Percentiles rank a stretch among this genome's conserved stretches.
These are phyloP conservation scores for Peronospora destructor DNA, from an alignment of 352 stramenopile species.

Conservation along the genomic window DNA sequence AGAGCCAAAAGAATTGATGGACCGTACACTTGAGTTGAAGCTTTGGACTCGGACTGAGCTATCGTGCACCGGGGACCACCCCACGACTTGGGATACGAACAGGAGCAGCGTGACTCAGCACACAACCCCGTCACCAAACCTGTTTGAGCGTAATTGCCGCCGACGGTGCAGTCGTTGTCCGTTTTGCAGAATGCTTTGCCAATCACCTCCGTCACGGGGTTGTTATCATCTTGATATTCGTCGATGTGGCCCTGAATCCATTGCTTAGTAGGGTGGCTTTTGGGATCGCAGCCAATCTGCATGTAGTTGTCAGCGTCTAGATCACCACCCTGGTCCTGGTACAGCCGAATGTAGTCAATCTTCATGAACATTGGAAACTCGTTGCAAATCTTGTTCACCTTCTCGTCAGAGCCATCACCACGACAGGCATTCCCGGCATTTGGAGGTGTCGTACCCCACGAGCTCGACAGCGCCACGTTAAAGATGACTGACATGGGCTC, in stretches of 20 bases:
- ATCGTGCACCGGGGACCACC: constrained; percentile 50
- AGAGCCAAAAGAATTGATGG: constrained; percentile 28
- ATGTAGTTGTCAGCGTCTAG: constrained; percentile 24
- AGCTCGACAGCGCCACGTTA: constrained; percentile 88
- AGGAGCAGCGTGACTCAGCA: constrained; percentile 38
- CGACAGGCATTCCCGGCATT: constrained; percentile 17
- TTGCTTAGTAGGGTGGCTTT: constrained; percentile 30
- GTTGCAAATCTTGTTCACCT: constrained; percentile 43
- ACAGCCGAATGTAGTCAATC: constrained; percentile 83
- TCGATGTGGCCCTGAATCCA: constrained; percentile 36
- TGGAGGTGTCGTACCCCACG: constrained; percentile 29
- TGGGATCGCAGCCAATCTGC: constrained; percentile 29
- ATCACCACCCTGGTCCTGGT: constrained; percentile 47
- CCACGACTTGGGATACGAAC: constrained; percentile 38
- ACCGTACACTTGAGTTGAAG: constrained; percentile 25
- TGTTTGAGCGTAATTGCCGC: constrained; percentile 25
- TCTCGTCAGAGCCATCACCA: constrained; percentile 22
- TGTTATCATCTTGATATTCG: constrained; percentile 39
- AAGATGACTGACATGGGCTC: constrained; percentile 91
- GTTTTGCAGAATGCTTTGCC: constrained; percentile 37
- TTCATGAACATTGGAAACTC: constrained; percentile 48
- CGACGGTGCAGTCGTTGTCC: constrained; percentile 40
- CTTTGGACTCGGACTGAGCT: constrained; percentile 22
- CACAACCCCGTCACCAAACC: constrained; percentile 38
- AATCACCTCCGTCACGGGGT: constrained; percentile 28